Evolutionary conservation across 805 yeast genomes (phyloP).

Genomic region (Yarrowia deformans): DNA sequence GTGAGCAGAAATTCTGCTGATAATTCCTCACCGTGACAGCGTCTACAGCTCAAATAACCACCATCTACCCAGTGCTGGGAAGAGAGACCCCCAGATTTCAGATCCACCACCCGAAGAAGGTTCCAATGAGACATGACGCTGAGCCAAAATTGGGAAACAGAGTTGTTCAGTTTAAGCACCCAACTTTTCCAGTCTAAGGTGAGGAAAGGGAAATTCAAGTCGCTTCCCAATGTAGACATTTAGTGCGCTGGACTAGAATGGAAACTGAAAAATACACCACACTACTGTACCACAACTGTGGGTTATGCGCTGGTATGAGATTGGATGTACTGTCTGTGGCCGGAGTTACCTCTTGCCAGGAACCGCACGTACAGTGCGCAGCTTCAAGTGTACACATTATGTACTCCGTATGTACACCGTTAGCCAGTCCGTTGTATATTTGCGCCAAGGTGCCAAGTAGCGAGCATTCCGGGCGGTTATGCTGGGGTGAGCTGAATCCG

Average conservation of each 20-base stretch:
- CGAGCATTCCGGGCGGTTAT: too few relatives aligned
- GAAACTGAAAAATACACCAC: constrained; percentile 1
- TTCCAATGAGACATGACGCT: constrained; percentile 24
- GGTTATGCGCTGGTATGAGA: not conserved
- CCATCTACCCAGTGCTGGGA: not conserved
- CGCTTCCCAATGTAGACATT: constrained; percentile 14
- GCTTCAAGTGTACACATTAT: too few relatives aligned
- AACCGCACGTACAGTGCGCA: too few relatives aligned
- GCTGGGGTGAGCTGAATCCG: too few relatives aligned
- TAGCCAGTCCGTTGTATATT: too few relatives aligned
- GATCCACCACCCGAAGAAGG: not conserved
- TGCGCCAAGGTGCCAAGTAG: too few relatives aligned
- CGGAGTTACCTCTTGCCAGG: too few relatives aligned
- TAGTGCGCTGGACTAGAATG: constrained; percentile 9
- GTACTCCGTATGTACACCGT: too few relatives aligned
- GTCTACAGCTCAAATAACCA: not conserved
- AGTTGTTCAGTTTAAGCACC: constrained; percentile 14
- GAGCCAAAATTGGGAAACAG: constrained; percentile 14
- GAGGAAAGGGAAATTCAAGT: constrained; percentile 11
- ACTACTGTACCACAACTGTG: not conserved
- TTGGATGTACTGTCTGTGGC: too few relatives aligned
- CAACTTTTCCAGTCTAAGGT: constrained; percentile 24
- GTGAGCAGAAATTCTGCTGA: too few relatives aligned
- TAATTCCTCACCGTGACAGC: not conserved
- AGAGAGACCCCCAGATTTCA: constrained; percentile 18